Evolutionary conservation across 2,329 filamentous ascomycete species (phyloP).

Genomic region (Talaromyces sp.): DNA sequence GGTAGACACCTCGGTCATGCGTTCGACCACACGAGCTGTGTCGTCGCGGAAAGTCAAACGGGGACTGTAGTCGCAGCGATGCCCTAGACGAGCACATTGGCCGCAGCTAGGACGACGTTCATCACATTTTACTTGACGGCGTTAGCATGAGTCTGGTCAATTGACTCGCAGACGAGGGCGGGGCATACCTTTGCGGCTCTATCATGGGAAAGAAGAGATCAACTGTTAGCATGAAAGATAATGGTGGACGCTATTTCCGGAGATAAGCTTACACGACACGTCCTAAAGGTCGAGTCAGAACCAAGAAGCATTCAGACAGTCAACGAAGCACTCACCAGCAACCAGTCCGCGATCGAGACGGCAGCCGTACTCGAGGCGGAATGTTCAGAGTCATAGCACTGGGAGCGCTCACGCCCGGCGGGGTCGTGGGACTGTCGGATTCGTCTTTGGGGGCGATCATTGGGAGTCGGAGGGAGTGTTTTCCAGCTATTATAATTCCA

Average conservation of each 20-base stretch:
- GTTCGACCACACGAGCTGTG: conserved; percentile 49
- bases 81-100: conserved; percentile 55
- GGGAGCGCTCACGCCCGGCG: conserved; percentile 31
- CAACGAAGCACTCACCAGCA: conserved; percentile 45
- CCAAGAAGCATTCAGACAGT: background rate
- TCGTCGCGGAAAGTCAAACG: conserved; percentile 55
- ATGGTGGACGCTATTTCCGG: background rate
- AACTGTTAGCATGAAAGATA: conserved; percentile 4
- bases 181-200: conserved; percentile 43
- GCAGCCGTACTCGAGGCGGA: conserved; percentile 45
- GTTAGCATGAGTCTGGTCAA: background rate
- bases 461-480: conserved; percentile 38
- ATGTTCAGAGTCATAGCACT: conserved; percentile 28
- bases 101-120: conserved; percentile 54
- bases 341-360: conserved; percentile 52
- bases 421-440: conserved; percentile 29
- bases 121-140: conserved; percentile 51
- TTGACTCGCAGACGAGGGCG: background rate
- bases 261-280: conserved; percentile 38
- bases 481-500: conserved; percentile 35
- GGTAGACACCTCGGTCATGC: conserved; percentile 51
- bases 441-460: conserved; percentile 47
- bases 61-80: conserved; percentile 56
- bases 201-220: conserved; percentile 11
- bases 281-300: conserved; percentile 30